Base-by-base conservation (phyloP, 352 stramenopile species). In the Globisporangium camurandrum region DNA sequence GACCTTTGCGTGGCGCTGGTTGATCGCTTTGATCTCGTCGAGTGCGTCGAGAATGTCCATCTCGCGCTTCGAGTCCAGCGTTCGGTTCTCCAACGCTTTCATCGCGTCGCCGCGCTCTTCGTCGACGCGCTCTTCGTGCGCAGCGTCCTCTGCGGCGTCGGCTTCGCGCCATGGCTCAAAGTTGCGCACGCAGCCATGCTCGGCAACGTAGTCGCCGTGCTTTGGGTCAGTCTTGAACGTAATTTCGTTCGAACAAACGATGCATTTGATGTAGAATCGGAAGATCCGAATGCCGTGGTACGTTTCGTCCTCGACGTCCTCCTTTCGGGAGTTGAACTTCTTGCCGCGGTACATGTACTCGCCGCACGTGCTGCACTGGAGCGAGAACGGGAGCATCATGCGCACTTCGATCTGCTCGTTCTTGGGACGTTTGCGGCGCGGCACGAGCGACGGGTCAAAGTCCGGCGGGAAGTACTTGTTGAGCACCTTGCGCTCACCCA, bases 391-490 rank as follows among this genome's bases (percentile, higher is more conserved):
- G 42, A 99, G 75, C 97, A 99, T 99, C 95, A 99, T 99, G 34
- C 96, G 95, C 40, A 99, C 92, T 55, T 96, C 84, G 12, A 98
- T 86, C 60, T 97, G 92, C 78, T 97, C 93, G 62, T 97, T 97
- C 67, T 96, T 92, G 36, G 86, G 82, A 26, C 90, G 93, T 67
- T 98, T 98, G 26, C 84, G 78, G 10, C 87, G 75, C 8, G 95
- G 95, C 46, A 99, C 82, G 44, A 98, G 79, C 54, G 84, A 88
- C 48, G 96, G 95, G 81, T 99, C 97, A 66, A 99, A 99, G 74
- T 99, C 95, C 60, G 96, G 84, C 11, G 95, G 96, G 76, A 99
- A 98, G 76, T 99, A 99, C 71, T 99, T 98, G 83, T 98, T 99
- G 24, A 99, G 73, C 46, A 99, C 96, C 77, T 99, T 99, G 55